These are phyloP conservation scores for Chlorella sorokiniana DNA, from an alignment of 139 green algal species.

Conservation along the genomic window DNA sequence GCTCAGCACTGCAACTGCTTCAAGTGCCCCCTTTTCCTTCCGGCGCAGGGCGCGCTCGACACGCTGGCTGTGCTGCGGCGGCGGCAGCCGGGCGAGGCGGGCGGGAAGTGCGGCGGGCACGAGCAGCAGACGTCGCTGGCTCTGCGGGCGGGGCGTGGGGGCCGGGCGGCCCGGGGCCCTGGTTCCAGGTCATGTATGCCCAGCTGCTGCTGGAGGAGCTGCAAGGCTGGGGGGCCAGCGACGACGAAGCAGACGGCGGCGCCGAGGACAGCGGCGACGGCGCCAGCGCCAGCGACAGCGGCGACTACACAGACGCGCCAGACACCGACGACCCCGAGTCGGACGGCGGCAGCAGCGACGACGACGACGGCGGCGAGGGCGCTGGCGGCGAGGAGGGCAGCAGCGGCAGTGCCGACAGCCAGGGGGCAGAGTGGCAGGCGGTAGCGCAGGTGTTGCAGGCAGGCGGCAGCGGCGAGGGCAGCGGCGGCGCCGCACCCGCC, in stretches of 20 bases:
- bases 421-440: neutral
- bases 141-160: neutral
- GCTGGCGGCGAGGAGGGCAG: neutral
- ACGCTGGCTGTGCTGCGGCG: slow-evolving; percentile 7
- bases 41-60: neutral
- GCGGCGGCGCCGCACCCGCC: neutral
- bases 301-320: neutral
- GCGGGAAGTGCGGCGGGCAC: neutral
- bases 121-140: slow-evolving; percentile 7
- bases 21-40: neutral
- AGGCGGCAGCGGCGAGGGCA: neutral
- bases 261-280: neutral
- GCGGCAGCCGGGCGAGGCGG: neutral
- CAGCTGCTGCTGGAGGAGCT: neutral
- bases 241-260: neutral
- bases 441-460: neutral
- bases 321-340: too few species aligned
- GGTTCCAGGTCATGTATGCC: too few species aligned
- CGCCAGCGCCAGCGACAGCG: neutral
- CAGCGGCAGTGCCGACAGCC: neutral
- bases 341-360: neutral
- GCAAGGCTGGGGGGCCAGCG: neutral
- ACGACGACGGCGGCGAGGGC: neutral
- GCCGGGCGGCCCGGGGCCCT: neutral
- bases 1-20: neutral